A percentile compares a stretch with the other conserved stretches of the same genome.
Conservation (phyloP, 2,329 filamentous ascomycete species). For the Aureobasidium sp. region DNA sequence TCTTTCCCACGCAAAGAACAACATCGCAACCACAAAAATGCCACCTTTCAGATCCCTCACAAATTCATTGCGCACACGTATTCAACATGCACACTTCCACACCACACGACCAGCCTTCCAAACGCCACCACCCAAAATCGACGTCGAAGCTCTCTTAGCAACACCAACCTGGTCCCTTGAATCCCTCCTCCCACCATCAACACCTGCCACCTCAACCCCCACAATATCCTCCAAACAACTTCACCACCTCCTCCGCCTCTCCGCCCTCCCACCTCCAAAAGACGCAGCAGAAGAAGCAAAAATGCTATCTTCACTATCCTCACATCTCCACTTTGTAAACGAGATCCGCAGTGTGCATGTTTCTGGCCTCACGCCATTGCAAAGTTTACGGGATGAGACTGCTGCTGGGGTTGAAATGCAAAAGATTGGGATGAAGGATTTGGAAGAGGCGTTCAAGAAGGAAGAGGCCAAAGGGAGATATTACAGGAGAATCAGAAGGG, state of each 20-base stretch:
- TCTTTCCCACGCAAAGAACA: neutral
- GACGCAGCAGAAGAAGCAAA: constrained; percentile 52
- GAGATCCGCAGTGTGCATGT: constrained; percentile 76
- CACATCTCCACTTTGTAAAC: constrained; percentile 85
- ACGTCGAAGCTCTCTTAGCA: constrained; percentile 43
- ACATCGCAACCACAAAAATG: neutral
- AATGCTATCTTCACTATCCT: constrained; percentile 67
- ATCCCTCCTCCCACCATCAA: constrained; percentile 10
- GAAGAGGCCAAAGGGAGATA: constrained; percentile 54
- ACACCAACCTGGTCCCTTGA: constrained; percentile 69
- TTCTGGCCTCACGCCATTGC: constrained; percentile 60
- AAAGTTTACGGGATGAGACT: constrained; percentile 75
- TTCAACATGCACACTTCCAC: neutral
- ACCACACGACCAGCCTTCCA: neutral
- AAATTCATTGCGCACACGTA: neutral
- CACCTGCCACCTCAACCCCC: constrained; percentile 21
- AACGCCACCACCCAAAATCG: constrained; percentile 11
- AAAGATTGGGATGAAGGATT: constrained; percentile 49
- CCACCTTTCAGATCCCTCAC: no score
- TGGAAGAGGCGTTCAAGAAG: constrained; percentile 47
- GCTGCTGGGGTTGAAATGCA: constrained; percentile 44
- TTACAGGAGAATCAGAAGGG: constrained; percentile 41
- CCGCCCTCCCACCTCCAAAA: constrained; percentile 69
- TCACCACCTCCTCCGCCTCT: constrained; percentile 78
- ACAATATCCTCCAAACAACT: constrained; percentile 59